Conservation (phyloP, 2,329 filamentous ascomycete genomes). For the Penicillium sp. region DNA sequence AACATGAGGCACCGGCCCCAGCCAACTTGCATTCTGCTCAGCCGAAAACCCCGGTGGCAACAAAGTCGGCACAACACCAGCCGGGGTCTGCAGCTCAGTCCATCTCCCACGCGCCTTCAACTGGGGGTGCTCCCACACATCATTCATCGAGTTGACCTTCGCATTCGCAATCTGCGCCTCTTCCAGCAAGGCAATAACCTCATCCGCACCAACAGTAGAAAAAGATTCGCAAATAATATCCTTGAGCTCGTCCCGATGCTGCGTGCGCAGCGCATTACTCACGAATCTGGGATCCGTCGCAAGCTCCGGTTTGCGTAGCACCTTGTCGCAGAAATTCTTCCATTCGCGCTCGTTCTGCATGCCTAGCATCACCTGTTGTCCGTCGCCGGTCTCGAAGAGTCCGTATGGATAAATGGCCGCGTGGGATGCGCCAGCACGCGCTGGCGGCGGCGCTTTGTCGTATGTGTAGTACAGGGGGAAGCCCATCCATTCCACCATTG, state of each 20-base stretch:
- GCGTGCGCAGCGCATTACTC: slow-evolving; percentile 44
- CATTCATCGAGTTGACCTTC: slow-evolving; percentile 53
- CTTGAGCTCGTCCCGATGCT: slow-evolving; percentile 47
- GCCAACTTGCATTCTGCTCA: slow-evolving; percentile 25
- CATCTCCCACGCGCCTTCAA: slow-evolving; percentile 50
- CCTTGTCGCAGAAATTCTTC: slow-evolving; percentile 46
- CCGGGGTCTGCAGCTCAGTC: slow-evolving; percentile 48
- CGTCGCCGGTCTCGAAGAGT: slow-evolving; percentile 49
- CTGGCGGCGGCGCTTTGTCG: slow-evolving; percentile 41
- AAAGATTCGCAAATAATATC: slow-evolving; percentile 46
- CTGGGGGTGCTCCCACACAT: slow-evolving; percentile 53
- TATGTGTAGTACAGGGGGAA: slow-evolving; percentile 55
- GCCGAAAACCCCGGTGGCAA: slow-evolving; percentile 46
- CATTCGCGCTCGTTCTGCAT: slow-evolving; percentile 58
- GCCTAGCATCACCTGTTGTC: slow-evolving; percentile 52
- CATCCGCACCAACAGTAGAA: slow-evolving; percentile 32
- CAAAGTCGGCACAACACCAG: slow-evolving; percentile 46
- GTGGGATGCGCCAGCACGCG: slow-evolving; percentile 50
- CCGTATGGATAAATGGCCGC: slow-evolving; percentile 57
- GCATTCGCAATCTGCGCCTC: slow-evolving; percentile 53
- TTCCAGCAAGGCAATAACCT: slow-evolving; percentile 45
- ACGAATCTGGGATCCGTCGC: slow-evolving; percentile 46
- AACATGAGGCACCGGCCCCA: slow-evolving; percentile 43
- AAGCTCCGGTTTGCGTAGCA: slow-evolving; percentile 43
- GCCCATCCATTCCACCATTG: slow-evolving; percentile 58